A percentile compares a stretch with the other conserved stretches of the same genome.
These are phyloP conservation scores for Straminergon stramineum DNA, from an alignment of 225 moss, liverwort and hornwort species.

Conservation along the genomic window DNA sequence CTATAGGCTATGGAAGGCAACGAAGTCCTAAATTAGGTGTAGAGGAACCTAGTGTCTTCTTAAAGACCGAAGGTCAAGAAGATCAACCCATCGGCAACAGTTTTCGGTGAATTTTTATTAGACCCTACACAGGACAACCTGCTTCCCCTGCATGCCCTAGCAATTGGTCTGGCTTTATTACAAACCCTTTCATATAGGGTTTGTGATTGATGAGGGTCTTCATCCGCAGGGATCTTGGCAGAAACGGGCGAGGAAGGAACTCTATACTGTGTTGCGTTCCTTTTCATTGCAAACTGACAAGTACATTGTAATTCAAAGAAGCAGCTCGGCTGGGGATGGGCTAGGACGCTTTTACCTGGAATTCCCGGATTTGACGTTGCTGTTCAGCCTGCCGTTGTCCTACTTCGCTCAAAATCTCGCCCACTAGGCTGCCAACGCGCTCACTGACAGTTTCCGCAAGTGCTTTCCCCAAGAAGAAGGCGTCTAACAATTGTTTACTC, in stretches of 20 bases:
- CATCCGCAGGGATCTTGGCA: background rate
- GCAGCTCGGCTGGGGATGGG: background rate
- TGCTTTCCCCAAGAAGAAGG: constrained; percentile 93
- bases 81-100: background rate
- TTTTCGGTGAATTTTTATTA: background rate
- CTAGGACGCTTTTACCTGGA: constrained; percentile 36
- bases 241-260: background rate
- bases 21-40: background rate
- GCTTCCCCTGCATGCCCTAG: background rate
- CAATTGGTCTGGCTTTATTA: background rate
- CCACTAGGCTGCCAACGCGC: constrained; percentile 74
- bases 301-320: background rate
- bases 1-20: background rate
- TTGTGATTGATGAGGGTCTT: background rate
- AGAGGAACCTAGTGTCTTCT: background rate
- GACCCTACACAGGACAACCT: background rate
- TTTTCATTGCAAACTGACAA: background rate
- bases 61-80: background rate
- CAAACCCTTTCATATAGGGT: background rate
- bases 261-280: background rate
- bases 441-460: constrained; percentile 85
- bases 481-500: constrained; percentile 80
- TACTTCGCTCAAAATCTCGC: constrained; percentile 88
- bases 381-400: constrained; percentile 91
- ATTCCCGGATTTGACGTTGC: constrained; percentile 69